Base-by-base conservation (phyloP, 495 filamentous ascomycete genomes). In the Neurospora sp. region DNA sequence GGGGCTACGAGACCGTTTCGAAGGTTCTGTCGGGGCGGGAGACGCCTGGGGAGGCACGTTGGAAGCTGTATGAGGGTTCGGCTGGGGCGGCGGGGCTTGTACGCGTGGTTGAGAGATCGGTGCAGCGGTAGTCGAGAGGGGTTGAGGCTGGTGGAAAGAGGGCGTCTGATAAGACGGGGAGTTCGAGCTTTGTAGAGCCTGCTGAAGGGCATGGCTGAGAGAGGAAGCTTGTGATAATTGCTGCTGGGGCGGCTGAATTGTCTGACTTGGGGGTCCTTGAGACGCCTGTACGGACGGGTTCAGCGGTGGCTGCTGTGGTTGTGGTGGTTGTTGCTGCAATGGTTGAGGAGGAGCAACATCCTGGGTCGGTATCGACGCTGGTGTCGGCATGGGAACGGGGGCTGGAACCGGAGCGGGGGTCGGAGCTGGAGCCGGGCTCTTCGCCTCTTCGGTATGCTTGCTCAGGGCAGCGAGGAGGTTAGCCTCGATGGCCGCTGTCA, bases 391-490 rank as follows among this genome's bases (percentile, higher is more conserved):
- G 42, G 40, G 44, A 38, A 39, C 70, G 37, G 70, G 40, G 5
- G 39, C 70, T 12, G 35, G 70, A 11, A 0, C 27, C 27, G 42
- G 31, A 44, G 70, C 40, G 8, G 40, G 70, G n/a, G 69, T 31
- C 10, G 69, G 7, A 20, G 48, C 44, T 23, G 73, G 20, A 46
- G 39, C 44, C n/a, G 73, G 27, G 38, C 37, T 39, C 23, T 69
- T 31, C 3, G 54, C 23, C 27, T 66, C 54, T 37, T 66, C 54
- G 54, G 23, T 66, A 66, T 66, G 54, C 54, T 48, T 48, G n/a
- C 35, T 66, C 35, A 78, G 48, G 69, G 76, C 76, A 27, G 75
- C 76, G 27, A 76, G 48, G 20, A 78, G 75, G 16, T 73, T 73
- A 38, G 73, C 76, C 70, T 76, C 76, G 16, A 77, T 27, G 42